Percentiles rank a stretch among this genome's conserved stretches.
Evolutionary conservation across 1,284 basidiomycete species (phyloP).

Genomic region (Austroboletus rostrupii): DNA sequence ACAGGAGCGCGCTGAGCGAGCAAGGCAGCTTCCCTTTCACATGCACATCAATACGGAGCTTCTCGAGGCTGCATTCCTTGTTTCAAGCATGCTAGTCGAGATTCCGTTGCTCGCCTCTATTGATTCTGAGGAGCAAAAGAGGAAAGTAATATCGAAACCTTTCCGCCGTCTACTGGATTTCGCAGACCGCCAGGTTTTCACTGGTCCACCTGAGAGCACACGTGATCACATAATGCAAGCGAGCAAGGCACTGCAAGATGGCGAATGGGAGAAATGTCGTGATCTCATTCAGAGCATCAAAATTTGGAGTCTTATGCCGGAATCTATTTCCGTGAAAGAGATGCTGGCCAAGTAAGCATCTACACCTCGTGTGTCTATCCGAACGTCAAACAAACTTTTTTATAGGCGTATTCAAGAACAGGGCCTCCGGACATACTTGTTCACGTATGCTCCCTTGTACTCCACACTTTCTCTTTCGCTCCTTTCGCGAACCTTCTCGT

Average conservation of each 20-base stretch:
- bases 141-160: conserved; percentile 89
- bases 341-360: conserved; percentile 83
- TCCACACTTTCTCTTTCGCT: conserved; percentile 85
- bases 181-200: conserved; percentile 96
- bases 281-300: conserved; percentile 95
- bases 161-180: conserved; percentile 96
- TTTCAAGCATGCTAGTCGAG: conserved; percentile 98
- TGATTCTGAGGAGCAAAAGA: conserved; percentile 89
- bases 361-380: neutral
- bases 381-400: conserved; percentile 2
- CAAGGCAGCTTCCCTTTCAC: conserved; percentile 96
- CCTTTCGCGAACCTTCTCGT: conserved; percentile 84
- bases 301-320: conserved; percentile 96
- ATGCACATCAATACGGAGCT: conserved; percentile 99
- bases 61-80: conserved; percentile 94
- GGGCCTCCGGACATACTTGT: conserved; percentile 93
- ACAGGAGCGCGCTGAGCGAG: conserved; percentile 95
- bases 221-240: conserved; percentile 99
- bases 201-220: conserved; percentile 97
- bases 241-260: conserved; percentile 91
- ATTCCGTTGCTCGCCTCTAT: conserved; percentile 94
- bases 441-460: conserved; percentile 97
- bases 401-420: conserved; percentile 94
- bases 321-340: conserved; percentile 83
- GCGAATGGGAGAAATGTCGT: conserved; percentile 95